phyloP scores from a whole-genome alignment of 2,329 filamentous ascomycete species.

The Talaromyces verruculosus region DNA sequence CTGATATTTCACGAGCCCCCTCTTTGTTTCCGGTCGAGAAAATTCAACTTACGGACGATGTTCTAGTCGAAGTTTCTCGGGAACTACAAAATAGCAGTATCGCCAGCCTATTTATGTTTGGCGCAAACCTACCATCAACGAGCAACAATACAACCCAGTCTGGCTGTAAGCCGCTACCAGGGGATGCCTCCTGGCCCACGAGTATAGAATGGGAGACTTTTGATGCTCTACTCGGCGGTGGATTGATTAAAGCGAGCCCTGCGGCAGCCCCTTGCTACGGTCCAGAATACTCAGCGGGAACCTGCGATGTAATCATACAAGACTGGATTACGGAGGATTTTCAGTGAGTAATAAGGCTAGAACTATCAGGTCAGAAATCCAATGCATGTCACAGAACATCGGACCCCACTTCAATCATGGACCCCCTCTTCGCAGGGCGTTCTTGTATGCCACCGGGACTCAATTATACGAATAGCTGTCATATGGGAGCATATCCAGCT shows the following conservation, averaged over 20 bases:
- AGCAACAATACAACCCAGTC: neutral
- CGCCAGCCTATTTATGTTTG: neutral
- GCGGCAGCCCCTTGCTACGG: slow-evolving; percentile 35
- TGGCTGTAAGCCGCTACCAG: slow-evolving; percentile 18
- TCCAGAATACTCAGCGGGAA: neutral
- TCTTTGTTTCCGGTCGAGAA: neutral
- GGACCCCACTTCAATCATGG: neutral
- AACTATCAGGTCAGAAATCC: neutral
- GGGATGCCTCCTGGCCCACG: slow-evolving; percentile 41
- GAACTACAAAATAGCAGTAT: neutral
- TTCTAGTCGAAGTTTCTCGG: neutral
- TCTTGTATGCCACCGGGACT: neutral
- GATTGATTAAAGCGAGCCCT: slow-evolving; percentile 36
- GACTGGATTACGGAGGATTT: neutral
- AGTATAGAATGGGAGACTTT: slow-evolving; percentile 36
- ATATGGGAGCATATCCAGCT: neutral
- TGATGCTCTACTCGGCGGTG: slow-evolving; percentile 39
- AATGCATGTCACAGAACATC: neutral
- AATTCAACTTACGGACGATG: neutral
- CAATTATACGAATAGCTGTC: neutral
- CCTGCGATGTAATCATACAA: neutral
- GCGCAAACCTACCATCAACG: neutral
- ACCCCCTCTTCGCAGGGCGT: neutral
- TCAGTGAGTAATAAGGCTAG: neutral
- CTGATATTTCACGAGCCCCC: neutral